Conservation (phyloP, 1,284 basidiomycete genomes). For the Butyriboletus regius region DNA sequence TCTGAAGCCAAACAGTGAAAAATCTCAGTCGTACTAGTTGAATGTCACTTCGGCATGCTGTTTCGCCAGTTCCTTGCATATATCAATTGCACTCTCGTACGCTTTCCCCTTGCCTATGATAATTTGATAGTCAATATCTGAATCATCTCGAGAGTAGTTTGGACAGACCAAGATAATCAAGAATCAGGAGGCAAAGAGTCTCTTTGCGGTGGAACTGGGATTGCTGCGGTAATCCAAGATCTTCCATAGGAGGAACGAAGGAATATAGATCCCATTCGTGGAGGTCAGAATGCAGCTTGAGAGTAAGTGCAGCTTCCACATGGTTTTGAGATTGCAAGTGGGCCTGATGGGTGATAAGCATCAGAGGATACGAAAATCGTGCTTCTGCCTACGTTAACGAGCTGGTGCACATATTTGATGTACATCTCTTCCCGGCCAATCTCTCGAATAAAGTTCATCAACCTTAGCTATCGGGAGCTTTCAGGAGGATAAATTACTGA, state of each 20-base stretch:
- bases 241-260: slow-evolving; percentile 78
- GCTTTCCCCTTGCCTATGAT: slow-evolving; percentile 82
- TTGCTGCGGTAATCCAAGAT: slow-evolving; percentile 82
- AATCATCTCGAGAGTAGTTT: slow-evolving; percentile 8
- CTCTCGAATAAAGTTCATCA: slow-evolving; percentile 85
- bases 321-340: slow-evolving; percentile 83
- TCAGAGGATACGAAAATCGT: background rate
- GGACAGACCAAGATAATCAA: slow-evolving; percentile 76
- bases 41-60: slow-evolving; percentile 84
- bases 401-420: slow-evolving; percentile 89
- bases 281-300: slow-evolving; percentile 88
- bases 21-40: slow-evolving; percentile 64
- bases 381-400: slow-evolving; percentile 65
- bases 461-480: slow-evolving; percentile 50
- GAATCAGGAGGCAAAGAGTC: slow-evolving; percentile 74
- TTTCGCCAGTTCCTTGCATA: slow-evolving; percentile 81
- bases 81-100: slow-evolving; percentile 88
- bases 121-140: slow-evolving; percentile 3
- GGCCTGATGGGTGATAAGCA: slow-evolving; percentile 44
- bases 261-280: slow-evolving; percentile 81
- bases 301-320: slow-evolving; percentile 84
- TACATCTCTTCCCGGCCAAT: slow-evolving; percentile 85
- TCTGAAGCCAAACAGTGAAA: slow-evolving; percentile 5
- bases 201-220: slow-evolving; percentile 93
- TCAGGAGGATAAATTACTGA: background rate